phyloP scores from a whole-genome alignment of 2,329 filamentous ascomycete species.

The Pyrenophora teres region DNA sequence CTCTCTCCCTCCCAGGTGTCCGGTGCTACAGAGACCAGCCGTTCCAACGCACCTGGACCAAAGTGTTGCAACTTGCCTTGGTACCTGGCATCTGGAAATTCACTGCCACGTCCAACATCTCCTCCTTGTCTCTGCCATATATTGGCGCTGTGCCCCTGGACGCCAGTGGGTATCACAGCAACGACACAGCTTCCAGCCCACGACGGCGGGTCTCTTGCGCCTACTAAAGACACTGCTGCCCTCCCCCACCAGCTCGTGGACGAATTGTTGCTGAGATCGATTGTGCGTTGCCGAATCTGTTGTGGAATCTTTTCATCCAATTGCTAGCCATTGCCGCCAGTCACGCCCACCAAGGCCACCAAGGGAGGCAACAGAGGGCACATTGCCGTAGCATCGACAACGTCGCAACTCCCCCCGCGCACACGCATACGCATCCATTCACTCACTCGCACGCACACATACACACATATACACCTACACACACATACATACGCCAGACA shows the following conservation, averaged over 20 bases:
- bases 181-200: slow-evolving; percentile 45
- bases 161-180: slow-evolving; percentile 43
- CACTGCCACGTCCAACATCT: slow-evolving; percentile 39
- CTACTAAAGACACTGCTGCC: slow-evolving; percentile 46
- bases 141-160: slow-evolving; percentile 46
- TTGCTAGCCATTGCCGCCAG: slow-evolving; percentile 28
- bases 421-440: slow-evolving; percentile 9
- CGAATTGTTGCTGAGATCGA: slow-evolving; percentile 31
- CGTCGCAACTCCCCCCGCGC: slow-evolving; percentile 10
- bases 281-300: slow-evolving; percentile 40
- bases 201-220: slow-evolving; percentile 39
- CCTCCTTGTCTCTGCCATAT: slow-evolving; percentile 45
- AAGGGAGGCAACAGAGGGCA: slow-evolving; percentile 13
- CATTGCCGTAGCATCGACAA: slow-evolving; percentile 13
- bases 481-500: not conserved
- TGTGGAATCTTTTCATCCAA: slow-evolving; percentile 41
- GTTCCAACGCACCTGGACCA: slow-evolving; percentile 45
- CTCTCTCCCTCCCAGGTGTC: slow-evolving; percentile 36
- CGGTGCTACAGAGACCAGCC: slow-evolving; percentile 46
- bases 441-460: slow-evolving; percentile 1
- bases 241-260: slow-evolving; percentile 42
- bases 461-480: not conserved
- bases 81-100: slow-evolving; percentile 47
- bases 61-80: slow-evolving; percentile 47
- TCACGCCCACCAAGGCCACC: slow-evolving; percentile 28